Evolutionary conservation across 2,329 filamentous ascomycete genomes (phyloP).

Genomic region (Aspergillus nomiae): DNA sequence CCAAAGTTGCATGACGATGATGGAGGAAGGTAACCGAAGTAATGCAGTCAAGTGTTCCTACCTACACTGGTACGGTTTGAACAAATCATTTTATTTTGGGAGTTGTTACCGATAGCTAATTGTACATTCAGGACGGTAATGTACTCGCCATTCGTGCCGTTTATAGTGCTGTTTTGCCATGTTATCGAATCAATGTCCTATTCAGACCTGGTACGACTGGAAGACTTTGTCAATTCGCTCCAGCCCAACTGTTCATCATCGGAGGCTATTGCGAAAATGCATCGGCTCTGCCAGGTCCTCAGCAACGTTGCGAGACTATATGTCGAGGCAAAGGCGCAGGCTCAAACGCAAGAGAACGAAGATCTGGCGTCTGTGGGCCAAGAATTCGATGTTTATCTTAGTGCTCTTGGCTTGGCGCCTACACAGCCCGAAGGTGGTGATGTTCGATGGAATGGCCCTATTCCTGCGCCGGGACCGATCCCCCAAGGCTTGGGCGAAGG

Average conservation of each 20-base stretch:
- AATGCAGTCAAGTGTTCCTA: constrained; percentile 32
- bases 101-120: not conserved
- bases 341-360: constrained; percentile 50
- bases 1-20: constrained; percentile 29
- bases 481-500: constrained; percentile 15
- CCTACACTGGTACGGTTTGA: constrained; percentile 34
- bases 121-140: constrained; percentile 36
- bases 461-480: constrained; percentile 4
- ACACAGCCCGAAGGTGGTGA: constrained; percentile 18
- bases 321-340: constrained; percentile 63
- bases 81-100: not conserved
- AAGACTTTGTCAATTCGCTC: constrained; percentile 60
- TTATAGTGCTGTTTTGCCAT: constrained; percentile 53
- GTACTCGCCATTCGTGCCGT: constrained; percentile 52
- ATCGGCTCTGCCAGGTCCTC: constrained; percentile 64
- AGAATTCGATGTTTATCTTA: constrained; percentile 67
- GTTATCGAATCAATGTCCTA: constrained; percentile 54
- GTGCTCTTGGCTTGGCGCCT: constrained; percentile 62
- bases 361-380: constrained; percentile 55
- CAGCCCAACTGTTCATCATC: constrained; percentile 55
- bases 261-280: constrained; percentile 61
- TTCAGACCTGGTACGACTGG: constrained; percentile 57
- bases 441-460: constrained; percentile 12
- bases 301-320: constrained; percentile 64
- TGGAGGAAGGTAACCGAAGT: constrained; percentile 30